Evolutionary conservation across 2,329 filamentous ascomycete species (phyloP).

Genomic region (Aspergillus versicolor): DNA sequence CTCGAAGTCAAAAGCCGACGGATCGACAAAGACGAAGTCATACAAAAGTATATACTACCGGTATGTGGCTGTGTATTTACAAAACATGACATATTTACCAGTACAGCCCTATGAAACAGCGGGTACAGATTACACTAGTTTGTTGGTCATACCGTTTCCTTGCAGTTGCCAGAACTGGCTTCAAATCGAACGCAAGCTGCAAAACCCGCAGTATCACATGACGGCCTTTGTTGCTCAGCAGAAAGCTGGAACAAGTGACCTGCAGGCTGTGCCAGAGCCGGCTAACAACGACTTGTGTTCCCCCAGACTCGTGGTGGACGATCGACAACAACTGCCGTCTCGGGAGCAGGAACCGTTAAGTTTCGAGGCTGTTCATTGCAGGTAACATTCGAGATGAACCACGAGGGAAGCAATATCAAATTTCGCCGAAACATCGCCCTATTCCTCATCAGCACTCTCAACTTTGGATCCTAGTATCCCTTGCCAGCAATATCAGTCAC

Average conservation of each 20-base stretch:
- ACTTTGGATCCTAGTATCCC: background rate
- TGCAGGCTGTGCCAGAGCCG: background rate
- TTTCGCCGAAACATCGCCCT: background rate
- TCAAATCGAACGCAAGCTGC: background rate
- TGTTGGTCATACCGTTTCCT: background rate
- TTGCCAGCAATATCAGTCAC: background rate
- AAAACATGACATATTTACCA: background rate
- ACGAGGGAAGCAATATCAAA: background rate
- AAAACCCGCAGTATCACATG: background rate
- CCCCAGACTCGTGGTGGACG: background rate
- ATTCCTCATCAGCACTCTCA: background rate
- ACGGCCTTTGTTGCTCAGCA: background rate
- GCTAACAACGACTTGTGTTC: constrained; percentile 1
- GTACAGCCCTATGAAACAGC: constrained; percentile 10
- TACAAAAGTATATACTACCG: background rate
- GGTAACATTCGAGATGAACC: background rate
- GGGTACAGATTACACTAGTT: background rate
- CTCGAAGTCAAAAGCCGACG: background rate
- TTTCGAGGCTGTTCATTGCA: background rate
- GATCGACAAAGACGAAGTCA: background rate
- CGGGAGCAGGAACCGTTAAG: background rate
- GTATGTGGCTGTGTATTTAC: constrained; percentile 1
- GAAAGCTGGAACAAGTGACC: background rate
- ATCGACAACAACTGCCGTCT: background rate
- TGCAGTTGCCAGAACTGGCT: too few species aligned